A percentile compares a stretch with the other conserved stretches of the same genome.
phyloP scores from a whole-genome alignment of 768 basidiomycete species.

The Mycena pura region DNA sequence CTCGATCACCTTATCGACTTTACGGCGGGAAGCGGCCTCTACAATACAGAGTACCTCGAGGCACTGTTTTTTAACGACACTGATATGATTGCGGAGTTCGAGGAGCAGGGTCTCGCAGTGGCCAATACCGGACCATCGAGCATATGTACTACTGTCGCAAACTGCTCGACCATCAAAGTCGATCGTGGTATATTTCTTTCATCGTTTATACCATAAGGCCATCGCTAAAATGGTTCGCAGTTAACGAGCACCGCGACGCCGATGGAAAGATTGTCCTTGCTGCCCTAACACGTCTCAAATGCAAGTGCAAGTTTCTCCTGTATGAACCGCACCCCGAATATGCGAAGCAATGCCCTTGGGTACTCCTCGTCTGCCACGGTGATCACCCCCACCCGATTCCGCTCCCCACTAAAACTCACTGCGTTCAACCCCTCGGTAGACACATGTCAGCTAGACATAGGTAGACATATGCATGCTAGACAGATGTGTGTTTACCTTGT shows the following conservation, averaged over 20 bases:
- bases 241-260: neutral
- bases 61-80: neutral
- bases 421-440: no score
- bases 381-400: slow-evolving; percentile 33
- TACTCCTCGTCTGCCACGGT: slow-evolving; percentile 7
- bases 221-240: neutral
- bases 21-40: neutral
- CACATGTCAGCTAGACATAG: neutral
- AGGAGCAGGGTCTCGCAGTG: neutral
- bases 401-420: slow-evolving; percentile 26
- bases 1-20: neutral
- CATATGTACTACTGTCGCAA: neutral
- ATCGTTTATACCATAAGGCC: neutral
- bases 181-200: neutral
- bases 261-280: neutral
- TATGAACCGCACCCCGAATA: neutral
- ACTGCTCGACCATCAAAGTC: neutral
- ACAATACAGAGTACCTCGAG: neutral
- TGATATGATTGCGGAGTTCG: neutral
- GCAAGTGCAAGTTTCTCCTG: neutral
- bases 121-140: neutral
- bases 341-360: neutral
- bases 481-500: no score
- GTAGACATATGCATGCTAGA: neutral
- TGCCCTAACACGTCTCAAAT: neutral